Evolutionary conservation across 1,284 basidiomycete species (phyloP), one percentile per base, ranked within the genome.

Genomic region (Pseudozyma pruni): DNA sequence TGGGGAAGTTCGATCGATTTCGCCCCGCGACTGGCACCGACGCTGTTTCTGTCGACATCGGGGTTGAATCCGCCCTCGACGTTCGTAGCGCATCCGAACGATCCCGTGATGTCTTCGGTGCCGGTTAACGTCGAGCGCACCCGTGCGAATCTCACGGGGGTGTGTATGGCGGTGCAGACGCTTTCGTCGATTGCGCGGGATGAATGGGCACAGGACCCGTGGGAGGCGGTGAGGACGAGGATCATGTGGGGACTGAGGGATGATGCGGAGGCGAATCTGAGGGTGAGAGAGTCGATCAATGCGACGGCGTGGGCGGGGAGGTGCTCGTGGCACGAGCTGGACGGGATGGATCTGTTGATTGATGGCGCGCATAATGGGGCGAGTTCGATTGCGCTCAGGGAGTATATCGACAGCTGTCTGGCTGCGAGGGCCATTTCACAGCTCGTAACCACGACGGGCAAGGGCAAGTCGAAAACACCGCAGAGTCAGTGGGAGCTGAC

Each of bases 311-410:
- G 95, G 94, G 88, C 88, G 4, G 95, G 95, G 1, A 86, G 95
- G 50, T 87, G 97, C 16, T 90, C 90, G 0, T 97, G 86, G 85
- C 48, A 85, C 9, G 87, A 83, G 1, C 10, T 67, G 13, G 55
- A 37, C 4, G 48, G 50, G 3, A 7, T 3, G 1, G 46, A 64
- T 4, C 47, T 72, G 38, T 86, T 98, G 8, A 89, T 90, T 2
- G 96, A 99, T 79, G 96, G 96, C 4, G 95, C 96, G 1, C 96
- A 99, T 82, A 99, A 99, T 79, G 85, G 89, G n/a, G 89, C 91
- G 6, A 94, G 93, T 0, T 87, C 93, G 0, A 70, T 81, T 17
- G 88, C 88, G 0, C 87, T 99, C 8, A 86, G 89, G 1, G 80
- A 85, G 6, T 98, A 94, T 81, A 84, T 98, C 55, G 85, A 87